Evolutionary conservation across 495 filamentous ascomycete species (phyloP).

Genomic region (Penicillium alfredii): DNA sequence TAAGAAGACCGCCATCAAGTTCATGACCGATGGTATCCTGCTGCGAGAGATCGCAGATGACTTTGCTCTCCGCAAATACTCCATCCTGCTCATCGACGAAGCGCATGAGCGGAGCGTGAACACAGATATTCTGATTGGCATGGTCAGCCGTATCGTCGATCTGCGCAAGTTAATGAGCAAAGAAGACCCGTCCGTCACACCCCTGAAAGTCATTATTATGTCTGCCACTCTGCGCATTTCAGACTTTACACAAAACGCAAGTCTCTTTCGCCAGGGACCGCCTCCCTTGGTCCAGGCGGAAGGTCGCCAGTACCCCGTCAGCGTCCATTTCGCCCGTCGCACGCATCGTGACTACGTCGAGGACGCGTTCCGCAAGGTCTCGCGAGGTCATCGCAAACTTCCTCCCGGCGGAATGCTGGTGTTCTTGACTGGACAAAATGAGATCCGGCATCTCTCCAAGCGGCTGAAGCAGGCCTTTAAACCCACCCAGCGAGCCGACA

Average conservation of each 20-base stretch:
- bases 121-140: slow-evolving; percentile 93
- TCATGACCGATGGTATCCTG: slow-evolving; percentile 98
- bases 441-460: slow-evolving; percentile 76
- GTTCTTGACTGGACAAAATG: slow-evolving; percentile 90
- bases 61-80: slow-evolving; percentile 88
- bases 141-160: slow-evolving; percentile 88
- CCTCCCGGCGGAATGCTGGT: slow-evolving; percentile 91
- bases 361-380: slow-evolving; percentile 82
- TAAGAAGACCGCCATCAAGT: slow-evolving; percentile 89
- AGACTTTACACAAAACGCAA: slow-evolving; percentile 80
- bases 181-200: slow-evolving; percentile 58
- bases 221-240: slow-evolving; percentile 88
- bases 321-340: slow-evolving; percentile 77
- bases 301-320: slow-evolving; percentile 88
- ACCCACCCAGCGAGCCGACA: slow-evolving; percentile 47
- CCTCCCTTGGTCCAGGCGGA: slow-evolving; percentile 87
- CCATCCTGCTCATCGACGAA: slow-evolving; percentile 90
- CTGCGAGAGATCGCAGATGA: slow-evolving; percentile 88
- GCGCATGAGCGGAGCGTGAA: slow-evolving; percentile 97
- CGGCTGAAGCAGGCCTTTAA: slow-evolving; percentile 67
- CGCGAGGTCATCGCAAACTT: slow-evolving; percentile 81
- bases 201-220: slow-evolving; percentile 96
- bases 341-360: slow-evolving; percentile 86
- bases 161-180: slow-evolving; percentile 58
- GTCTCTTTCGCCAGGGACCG: slow-evolving; percentile 65